Percentiles rank a stretch among this genome's conserved stretches.
These are phyloP conservation scores for Sambucus nigra DNA, from an alignment of 129 eudicot genomes.

Conservation along the genomic window DNA sequence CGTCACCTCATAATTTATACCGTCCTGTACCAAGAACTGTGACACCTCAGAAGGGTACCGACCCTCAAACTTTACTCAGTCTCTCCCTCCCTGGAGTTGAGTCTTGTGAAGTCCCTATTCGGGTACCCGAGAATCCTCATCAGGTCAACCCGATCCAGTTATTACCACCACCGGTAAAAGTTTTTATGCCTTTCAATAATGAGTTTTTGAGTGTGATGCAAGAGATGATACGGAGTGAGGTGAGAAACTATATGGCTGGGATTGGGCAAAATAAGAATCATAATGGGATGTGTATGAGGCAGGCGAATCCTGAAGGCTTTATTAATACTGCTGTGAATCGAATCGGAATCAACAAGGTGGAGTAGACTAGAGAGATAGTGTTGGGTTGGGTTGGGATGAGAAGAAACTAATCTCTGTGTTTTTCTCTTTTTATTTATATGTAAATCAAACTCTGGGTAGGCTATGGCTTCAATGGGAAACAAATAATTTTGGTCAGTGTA, in stretches of 20 bases:
- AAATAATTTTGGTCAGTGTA: too few relatives aligned
- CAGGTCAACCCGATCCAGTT: too few relatives aligned
- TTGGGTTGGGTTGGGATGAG: too few relatives aligned
- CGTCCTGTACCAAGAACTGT: conserved; percentile 41
- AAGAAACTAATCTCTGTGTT: too few relatives aligned
- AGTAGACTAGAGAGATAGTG: too few relatives aligned
- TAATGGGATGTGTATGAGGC: conserved; percentile 32
- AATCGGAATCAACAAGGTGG: conserved; percentile 40
- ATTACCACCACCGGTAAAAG: too few relatives aligned
- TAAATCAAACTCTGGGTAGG: too few relatives aligned
- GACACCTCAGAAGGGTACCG: conserved; percentile 18
- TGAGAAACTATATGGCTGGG: conserved; percentile 69
- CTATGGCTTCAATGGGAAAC: too few relatives aligned
- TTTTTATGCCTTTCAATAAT: conserved; percentile 34
- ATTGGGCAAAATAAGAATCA: conserved; percentile 28
- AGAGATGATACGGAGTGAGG: conserved; percentile 82
- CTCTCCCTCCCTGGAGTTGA: conserved; percentile 62
- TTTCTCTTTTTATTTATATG: too few relatives aligned
- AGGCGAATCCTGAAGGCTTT: conserved; percentile 29
- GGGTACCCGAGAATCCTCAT: conserved; percentile 9
- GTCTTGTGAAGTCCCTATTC: conserved; percentile 11
- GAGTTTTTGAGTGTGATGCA: conserved; percentile 84
- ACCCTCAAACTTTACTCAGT: conserved; percentile 49
- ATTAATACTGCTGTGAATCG: conserved; percentile 37
- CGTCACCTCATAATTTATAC: conserved; percentile 27